Percentiles rank a stretch among this genome's conserved stretches.
These are phyloP conservation scores for Spathaspora jeffriesii DNA, from an alignment of 1,139 yeast species.

Conservation along the genomic window DNA sequence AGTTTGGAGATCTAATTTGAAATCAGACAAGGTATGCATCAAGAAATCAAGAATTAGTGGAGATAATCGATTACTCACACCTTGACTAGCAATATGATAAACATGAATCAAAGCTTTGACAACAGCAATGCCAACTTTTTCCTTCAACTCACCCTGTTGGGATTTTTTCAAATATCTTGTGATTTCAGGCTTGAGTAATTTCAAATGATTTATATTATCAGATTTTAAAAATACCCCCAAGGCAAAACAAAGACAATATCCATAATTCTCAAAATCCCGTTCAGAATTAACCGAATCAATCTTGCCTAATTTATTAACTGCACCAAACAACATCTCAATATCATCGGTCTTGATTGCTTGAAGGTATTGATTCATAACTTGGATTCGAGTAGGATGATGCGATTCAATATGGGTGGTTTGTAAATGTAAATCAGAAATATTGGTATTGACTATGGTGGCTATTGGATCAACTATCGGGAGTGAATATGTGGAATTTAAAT, in stretches of 20 bases:
- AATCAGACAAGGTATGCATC: constrained; percentile 2
- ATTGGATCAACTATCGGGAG: background rate
- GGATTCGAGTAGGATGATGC: background rate
- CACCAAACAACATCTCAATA: background rate
- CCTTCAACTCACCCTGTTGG: too few relatives aligned
- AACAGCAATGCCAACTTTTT: constrained; percentile 2
- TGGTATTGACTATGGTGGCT: background rate
- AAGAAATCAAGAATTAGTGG: constrained; percentile 11
- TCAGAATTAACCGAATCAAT: background rate
- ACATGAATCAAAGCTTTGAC: constrained; percentile 9
- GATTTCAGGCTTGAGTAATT: background rate
- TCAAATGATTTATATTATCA: background rate
- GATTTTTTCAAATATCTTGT: background rate
- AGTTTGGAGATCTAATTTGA: constrained; percentile 3
- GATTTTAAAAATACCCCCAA: constrained; percentile 6
- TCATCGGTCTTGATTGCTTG: background rate
- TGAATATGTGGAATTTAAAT: background rate
- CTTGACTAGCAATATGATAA: constrained; percentile 5
- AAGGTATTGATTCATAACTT: constrained; percentile 1
- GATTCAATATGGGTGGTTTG: background rate
- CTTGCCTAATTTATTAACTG: background rate
- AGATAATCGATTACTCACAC: constrained; percentile 2
- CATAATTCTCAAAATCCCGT: constrained; percentile 4
- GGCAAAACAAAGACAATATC: constrained; percentile 8
- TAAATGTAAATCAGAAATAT: background rate